Evolutionary conservation across 768 basidiomycete species (phyloP).

Genomic region (Tephrocybe sp.): DNA sequence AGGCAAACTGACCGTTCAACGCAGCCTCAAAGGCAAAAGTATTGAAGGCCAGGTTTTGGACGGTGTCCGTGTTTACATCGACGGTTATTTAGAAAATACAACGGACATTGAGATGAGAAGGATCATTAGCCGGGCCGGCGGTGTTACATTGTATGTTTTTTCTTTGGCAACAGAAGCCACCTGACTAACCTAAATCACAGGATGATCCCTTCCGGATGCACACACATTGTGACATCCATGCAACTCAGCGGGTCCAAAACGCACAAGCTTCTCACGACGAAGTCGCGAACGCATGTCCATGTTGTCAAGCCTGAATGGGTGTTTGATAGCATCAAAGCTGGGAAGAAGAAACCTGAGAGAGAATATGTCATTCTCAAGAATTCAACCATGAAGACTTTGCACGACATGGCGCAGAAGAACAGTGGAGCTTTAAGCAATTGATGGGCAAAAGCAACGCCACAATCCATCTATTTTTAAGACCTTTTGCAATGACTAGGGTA

Average conservation of each 20-base stretch:
- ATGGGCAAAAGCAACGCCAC: neutral
- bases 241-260: constrained; percentile 70
- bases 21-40: constrained; percentile 20
- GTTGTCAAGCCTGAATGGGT: constrained; percentile 80
- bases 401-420: constrained; percentile 30
- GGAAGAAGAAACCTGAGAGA: constrained; percentile 59
- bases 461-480: no score
- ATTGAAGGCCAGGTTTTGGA: constrained; percentile 28
- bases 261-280: constrained; percentile 55
- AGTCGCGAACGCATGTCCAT: constrained; percentile 44
- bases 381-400: constrained; percentile 32
- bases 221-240: constrained; percentile 78
- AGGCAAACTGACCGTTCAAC: constrained; percentile 39
- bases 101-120: constrained; percentile 82
- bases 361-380: constrained; percentile 49
- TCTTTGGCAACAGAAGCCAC: neutral
- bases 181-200: constrained; percentile 30
- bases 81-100: constrained; percentile 65
- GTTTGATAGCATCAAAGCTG: constrained; percentile 58
- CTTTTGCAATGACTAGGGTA: no score
- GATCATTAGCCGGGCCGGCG: constrained; percentile 64
- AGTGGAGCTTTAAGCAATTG: neutral
- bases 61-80: constrained; percentile 61
- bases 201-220: constrained; percentile 55
- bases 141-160: constrained; percentile 54